Evolutionary conservation across 2,329 filamentous ascomycete species (phyloP), one percentile per base, ranked within the genome.

Genomic region (Aspergillus vadensis): DNA sequence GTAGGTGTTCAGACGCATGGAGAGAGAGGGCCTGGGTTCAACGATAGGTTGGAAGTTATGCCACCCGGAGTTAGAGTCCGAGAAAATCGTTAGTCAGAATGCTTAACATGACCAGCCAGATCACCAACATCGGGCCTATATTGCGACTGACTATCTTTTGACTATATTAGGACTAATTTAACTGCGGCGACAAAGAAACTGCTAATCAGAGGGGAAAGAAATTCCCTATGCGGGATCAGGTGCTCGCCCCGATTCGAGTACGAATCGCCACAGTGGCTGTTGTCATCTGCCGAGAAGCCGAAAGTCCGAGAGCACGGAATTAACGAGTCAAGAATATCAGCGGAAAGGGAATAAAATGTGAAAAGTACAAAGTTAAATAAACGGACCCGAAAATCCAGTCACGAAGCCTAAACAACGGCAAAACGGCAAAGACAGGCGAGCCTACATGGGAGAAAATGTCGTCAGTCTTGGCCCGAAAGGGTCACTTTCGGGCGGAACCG

Each of bases 401-500:
- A 23, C 25, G 44, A 38, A 50, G 32, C 23, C 39, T 55, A 55
- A 44, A 55, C 27, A 23, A 30, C 51, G 50, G 51, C 50, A 58
- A 58, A 50, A 54, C 59, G 55, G 59, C 30, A 55, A 58, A 58
- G 51, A 19, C 38, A 36, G 39, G 19, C 30, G 32, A 36, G 12
- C 32, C 10, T 36, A 36, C 51, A 36, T 44, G 30, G 55, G 59
- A 48, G 36, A 44, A 49, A 54, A 61, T 63, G 61, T 61, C 61
- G 61, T 58, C 61, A 63, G 58, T 55, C 51, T 55, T 60, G 61
- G 25, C 58, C 55, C 51, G 52, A 54, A 61, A 63, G 51, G 61
- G 61, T 63, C 56, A 58, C 27, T 61, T 60, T 61, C 63, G 60
- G 63, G 63, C 63, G 53, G 58, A 64, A 62, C 63, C 63, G 63